A percentile compares a stretch with the other conserved stretches of the same genome.
Evolutionary conservation across 768 basidiomycete species (phyloP).

Genomic region (Termitomyces sp.): DNA sequence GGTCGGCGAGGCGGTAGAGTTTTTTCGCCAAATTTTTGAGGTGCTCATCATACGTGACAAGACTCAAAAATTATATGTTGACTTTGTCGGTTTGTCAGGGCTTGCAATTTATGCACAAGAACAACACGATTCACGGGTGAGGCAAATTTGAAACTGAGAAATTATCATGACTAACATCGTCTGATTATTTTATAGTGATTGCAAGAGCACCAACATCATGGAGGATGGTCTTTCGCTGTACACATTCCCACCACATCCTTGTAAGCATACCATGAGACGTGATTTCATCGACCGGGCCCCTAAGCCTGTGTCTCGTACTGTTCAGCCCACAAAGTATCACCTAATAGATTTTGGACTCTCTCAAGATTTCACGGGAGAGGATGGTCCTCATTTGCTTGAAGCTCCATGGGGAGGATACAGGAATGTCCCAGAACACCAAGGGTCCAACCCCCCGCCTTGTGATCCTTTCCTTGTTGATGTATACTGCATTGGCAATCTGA

Average conservation of each 20-base stretch:
- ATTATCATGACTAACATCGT: too few species aligned
- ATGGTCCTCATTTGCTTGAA: not conserved
- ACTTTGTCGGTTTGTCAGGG: not conserved
- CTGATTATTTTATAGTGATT: not conserved
- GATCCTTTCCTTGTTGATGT: not conserved
- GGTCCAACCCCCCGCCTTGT: not conserved
- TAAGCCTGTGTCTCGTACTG: not conserved
- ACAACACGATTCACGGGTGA: not conserved
- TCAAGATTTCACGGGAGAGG: not conserved
- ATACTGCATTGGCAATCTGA: not conserved
- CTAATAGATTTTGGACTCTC: not conserved
- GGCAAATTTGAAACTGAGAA: not conserved
- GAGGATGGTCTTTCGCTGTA: not conserved
- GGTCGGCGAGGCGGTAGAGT: not conserved
- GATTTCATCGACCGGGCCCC: not conserved
- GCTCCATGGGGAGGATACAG: not conserved
- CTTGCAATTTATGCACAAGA: not conserved
- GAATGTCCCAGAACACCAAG: not conserved
- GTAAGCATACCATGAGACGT: not conserved
- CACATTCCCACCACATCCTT: not conserved
- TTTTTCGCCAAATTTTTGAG: not conserved
- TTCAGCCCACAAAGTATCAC: not conserved
- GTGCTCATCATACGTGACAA: not conserved
- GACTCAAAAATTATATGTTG: too few species aligned
- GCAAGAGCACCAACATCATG: not conserved